Evolutionary conservation across 2,329 filamentous ascomycete species (phyloP).

Genomic region (Cercospora sesami): DNA sequence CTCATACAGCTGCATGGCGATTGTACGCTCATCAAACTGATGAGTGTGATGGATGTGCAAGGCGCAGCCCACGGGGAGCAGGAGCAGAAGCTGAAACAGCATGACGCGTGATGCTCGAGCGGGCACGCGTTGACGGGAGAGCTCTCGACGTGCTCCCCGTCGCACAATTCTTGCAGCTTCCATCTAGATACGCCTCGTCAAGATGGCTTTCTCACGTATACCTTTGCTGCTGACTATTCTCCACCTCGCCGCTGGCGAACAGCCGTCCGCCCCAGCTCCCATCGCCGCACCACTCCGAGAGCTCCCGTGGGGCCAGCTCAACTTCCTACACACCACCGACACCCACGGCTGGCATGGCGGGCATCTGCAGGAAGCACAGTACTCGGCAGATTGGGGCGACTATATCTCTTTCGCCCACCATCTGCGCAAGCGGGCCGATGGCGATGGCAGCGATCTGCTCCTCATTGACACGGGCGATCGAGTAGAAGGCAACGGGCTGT

Average conservation of each 20-base stretch:
- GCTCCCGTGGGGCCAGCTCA: conserved; percentile 88
- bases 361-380: conserved; percentile 88
- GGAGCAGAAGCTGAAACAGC: conserved; percentile 2
- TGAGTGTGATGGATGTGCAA: neutral
- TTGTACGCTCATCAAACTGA: neutral
- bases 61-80: neutral
- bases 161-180: neutral
- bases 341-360: conserved; percentile 95
- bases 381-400: conserved; percentile 96
- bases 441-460: conserved; percentile 77
- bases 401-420: conserved; percentile 90
- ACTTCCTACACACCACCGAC: conserved; percentile 90
- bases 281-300: conserved; percentile 78
- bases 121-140: conserved; percentile 8
- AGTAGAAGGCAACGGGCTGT: conserved; percentile 91
- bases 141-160: neutral
- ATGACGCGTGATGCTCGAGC: conserved; percentile 1
- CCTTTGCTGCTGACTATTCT: conserved; percentile 29
- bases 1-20: neutral
- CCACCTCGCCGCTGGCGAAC: conserved; percentile 48
- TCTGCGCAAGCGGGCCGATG: conserved; percentile 75
- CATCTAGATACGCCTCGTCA: neutral
- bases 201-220: conserved; percentile 10
- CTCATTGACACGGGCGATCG: conserved; percentile 94
- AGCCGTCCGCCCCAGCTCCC: conserved; percentile 78